These are phyloP conservation scores for Didymella segeticola DNA, from an alignment of 2,329 filamentous ascomycete genomes.

Conservation along the genomic window DNA sequence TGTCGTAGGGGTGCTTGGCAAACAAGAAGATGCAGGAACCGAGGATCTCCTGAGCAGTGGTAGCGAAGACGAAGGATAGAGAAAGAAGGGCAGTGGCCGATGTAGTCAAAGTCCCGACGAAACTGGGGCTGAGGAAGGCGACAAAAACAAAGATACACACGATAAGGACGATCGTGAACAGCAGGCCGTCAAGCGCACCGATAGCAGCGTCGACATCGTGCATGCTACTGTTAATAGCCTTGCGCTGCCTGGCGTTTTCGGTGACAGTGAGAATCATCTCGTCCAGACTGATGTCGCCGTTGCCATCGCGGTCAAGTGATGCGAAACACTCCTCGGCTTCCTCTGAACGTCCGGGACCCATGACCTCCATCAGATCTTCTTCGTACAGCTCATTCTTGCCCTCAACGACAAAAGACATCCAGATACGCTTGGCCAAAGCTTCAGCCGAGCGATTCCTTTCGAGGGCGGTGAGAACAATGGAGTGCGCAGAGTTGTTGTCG, in stretches of 20 bases:
- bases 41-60: constrained; percentile 92
- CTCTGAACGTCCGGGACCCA: constrained; percentile 73
- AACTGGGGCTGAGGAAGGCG: constrained; percentile 85
- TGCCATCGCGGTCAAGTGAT: constrained; percentile 82
- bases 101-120: constrained; percentile 84
- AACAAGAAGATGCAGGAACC: constrained; percentile 98
- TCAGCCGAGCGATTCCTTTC: constrained; percentile 85
- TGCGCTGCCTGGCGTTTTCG: constrained; percentile 83
- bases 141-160: constrained; percentile 86
- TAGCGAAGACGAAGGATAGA: constrained; percentile 94
- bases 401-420: constrained; percentile 98
- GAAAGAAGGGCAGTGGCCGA: constrained; percentile 92
- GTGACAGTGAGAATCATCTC: constrained; percentile 91
- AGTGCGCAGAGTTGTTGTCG: constrained; percentile 89
- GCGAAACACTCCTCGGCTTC: constrained; percentile 88
- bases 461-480: constrained; percentile 85
- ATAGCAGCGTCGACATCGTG: constrained; percentile 97
- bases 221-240: constrained; percentile 91
- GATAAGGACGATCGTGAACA: constrained; percentile 81
- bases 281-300: constrained; percentile 92
- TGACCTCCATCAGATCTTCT: constrained; percentile 87
- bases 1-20: constrained; percentile 97
- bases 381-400: constrained; percentile 78
- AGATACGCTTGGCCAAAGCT: constrained; percentile 90
- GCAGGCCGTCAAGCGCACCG: constrained; percentile 84